Percentiles rank a stretch among this genome's conserved stretches.
These are phyloP conservation scores for Abrus precatorius DNA, from an alignment of 306 rosid species.

Conservation along the genomic window DNA sequence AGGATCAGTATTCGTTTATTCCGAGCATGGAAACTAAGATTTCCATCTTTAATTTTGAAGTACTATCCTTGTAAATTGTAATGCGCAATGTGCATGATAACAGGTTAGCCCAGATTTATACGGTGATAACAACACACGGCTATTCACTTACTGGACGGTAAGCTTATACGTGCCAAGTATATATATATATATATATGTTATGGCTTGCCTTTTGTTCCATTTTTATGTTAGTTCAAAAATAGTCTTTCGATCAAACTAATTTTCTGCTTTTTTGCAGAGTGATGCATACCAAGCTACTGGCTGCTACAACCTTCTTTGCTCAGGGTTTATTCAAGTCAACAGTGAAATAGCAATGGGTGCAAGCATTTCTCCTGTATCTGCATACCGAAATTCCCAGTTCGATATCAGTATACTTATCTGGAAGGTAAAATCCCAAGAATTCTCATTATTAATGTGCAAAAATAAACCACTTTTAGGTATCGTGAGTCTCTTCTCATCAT, in stretches of 20 bases:
- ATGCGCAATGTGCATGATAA: conserved; percentile 28
- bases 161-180: conserved; percentile 33
- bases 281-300: conserved; percentile 99
- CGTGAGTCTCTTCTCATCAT: conserved; percentile 10
- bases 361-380: conserved; percentile 90
- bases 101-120: conserved; percentile 98
- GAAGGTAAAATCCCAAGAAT: conserved; percentile 75
- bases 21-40: background rate
- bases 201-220: conserved; percentile 1
- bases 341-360: conserved; percentile 97
- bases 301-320: conserved; percentile 99
- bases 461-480: conserved; percentile 20
- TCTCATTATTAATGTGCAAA: conserved; percentile 3
- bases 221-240: background rate
- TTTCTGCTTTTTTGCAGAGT: conserved; percentile 60
- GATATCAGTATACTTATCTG: conserved; percentile 95
- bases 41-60: background rate
- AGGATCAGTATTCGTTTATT: background rate
- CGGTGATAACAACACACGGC: conserved; percentile 94
- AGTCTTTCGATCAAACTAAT: background rate
- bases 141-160: conserved; percentile 99
- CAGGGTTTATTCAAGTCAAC: conserved; percentile 94
- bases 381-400: conserved; percentile 70
- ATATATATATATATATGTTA: background rate
- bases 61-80: conserved; percentile 22